Evolutionary conservation across 345 rosid genomes (phyloP), one percentile per base, ranked within the genome.

Genomic region (Abelmoschus esculentus): DNA sequence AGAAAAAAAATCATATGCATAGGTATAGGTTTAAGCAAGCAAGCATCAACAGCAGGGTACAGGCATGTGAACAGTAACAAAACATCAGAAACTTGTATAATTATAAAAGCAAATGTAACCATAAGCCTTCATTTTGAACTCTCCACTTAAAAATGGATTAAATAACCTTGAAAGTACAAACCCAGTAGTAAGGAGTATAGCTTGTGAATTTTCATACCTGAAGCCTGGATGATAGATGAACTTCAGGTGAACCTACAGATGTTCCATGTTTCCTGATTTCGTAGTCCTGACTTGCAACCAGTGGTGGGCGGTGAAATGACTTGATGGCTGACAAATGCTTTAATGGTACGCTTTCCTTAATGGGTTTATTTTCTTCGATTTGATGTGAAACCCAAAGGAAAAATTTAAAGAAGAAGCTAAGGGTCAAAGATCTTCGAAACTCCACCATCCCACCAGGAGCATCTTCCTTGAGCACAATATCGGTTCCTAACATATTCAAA

Each of bases 391-490:
- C 96, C 95, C 89, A 89, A 32, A 93, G 79, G 86, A 86, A 93
- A 81, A 91, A 91, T 67, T 91, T 93, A 74, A 91, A 93, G 86
- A 93, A 91, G 88, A 93, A 93, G 80, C 97, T 89, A 42, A 86
- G 84, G 6, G 83, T 86, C 50, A 93, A 68, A 74, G 97, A 93
- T 74, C 82, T 93, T 56, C 97, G 79, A 67, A 93, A 93, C 73
- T 91, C 97, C 75, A 88, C 97, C 98, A 93, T 91, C 71, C 98
- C 98, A 28, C 97, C 98, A 50, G 97, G 97, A 69, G 97, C 96
- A 77, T 88, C 85, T 62, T 88, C 92, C 75, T 78, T 84, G 26
- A 91, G 77, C 36, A 83, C 46, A 47, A 93, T 77, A 79, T 91
- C 96, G 3, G 73, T 80, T 62, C 79, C 85, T 77, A 93, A 68